Conservation (phyloP, 2,329 filamentous ascomycete species). For the Monilinia vaccinii-corymbosi region DNA sequence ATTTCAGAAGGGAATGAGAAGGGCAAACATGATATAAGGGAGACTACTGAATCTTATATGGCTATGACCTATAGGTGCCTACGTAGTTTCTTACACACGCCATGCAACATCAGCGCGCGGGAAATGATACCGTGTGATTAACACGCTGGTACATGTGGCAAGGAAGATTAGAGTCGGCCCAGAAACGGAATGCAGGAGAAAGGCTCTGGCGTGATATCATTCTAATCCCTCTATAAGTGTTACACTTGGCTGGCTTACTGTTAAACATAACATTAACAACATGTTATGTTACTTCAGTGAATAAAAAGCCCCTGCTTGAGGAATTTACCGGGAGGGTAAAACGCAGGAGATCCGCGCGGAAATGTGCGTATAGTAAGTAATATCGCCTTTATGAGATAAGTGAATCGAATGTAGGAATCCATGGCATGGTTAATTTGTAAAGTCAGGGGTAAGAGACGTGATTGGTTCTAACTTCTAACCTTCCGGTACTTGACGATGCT, state of each 20-base stretch:
- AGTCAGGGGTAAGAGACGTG: background rate
- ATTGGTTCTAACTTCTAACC: background rate
- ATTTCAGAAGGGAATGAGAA: background rate
- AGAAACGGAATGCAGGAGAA: conserved; percentile 2
- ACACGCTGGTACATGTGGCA: background rate
- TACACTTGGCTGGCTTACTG: background rate
- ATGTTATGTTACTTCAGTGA: background rate
- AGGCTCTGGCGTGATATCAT: background rate
- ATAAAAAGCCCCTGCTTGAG: background rate
- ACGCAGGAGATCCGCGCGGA: background rate
- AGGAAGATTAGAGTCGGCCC: conserved; percentile 3
- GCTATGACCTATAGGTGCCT: background rate
- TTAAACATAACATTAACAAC: background rate
- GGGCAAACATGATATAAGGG: background rate
- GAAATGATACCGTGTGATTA: background rate
- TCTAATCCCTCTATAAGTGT: background rate
- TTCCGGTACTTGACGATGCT: background rate
- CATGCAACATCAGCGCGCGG: background rate
- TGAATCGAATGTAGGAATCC: background rate
- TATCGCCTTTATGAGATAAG: background rate
- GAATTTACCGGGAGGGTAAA: background rate
- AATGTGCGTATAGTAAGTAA: background rate
- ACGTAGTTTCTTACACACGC: background rate
- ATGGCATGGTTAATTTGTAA: background rate
- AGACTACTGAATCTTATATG: conserved; percentile 4